Percentiles rank a stretch among this genome's conserved stretches.
Conservation (phyloP, 1,284 basidiomycete species). For the Cyathus pygmaeus region DNA sequence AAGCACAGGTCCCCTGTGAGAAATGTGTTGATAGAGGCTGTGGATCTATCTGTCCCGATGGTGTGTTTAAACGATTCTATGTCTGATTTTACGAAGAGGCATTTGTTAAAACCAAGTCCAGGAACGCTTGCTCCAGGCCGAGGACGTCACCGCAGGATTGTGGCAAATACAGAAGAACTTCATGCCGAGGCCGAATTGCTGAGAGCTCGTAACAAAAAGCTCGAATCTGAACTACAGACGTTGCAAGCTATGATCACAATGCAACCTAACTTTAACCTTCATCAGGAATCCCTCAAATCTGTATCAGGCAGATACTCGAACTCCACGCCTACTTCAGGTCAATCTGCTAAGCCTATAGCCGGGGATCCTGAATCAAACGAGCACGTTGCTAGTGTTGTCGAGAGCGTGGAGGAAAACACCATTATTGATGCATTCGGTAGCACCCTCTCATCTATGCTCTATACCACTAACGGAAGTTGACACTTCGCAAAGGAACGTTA, state of each 20-base stretch:
- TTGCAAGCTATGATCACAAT: conserved; percentile 44
- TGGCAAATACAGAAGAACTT: conserved; percentile 73
- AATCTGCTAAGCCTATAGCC: no score
- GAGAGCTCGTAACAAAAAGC: conserved; percentile 27
- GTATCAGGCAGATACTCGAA: neutral
- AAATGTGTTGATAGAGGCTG: conserved; percentile 77
- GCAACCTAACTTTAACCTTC: conserved; percentile 1
- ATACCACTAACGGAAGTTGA: neutral
- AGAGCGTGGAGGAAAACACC: neutral
- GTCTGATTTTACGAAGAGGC: neutral
- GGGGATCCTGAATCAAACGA: no score
- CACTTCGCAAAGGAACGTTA: conserved; percentile 58
- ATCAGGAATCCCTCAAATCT: neutral
- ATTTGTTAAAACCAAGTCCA: conserved; percentile 2
- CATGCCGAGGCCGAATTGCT: conserved; percentile 70
- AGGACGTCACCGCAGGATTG: conserved; percentile 63
- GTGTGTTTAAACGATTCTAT: conserved; percentile 41
- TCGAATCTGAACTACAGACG: conserved; percentile 64
- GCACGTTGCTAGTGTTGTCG: no score
- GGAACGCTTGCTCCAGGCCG: conserved; percentile 66
- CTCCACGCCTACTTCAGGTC: neutral
- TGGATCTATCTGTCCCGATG: conserved; percentile 75
- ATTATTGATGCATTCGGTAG: conserved; percentile 68
- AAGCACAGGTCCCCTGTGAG: conserved; percentile 70
- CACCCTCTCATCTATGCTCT: neutral